A percentile compares a stretch with the other conserved stretches of the same genome.
Evolutionary conservation across 345 rosid genomes (phyloP).

Genomic region (Gossypium herbaceum): DNA sequence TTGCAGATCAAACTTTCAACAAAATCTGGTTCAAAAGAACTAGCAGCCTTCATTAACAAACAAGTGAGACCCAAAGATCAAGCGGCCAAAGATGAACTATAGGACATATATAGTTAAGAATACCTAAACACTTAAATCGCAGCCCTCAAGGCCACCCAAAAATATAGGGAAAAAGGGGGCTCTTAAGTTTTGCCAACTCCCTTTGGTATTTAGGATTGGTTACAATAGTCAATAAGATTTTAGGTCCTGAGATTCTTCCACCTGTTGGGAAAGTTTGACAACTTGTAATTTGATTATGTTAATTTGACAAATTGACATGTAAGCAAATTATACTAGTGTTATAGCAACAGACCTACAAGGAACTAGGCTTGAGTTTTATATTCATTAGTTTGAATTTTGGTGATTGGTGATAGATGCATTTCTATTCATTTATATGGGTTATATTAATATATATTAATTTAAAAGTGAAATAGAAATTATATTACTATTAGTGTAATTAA

Average conservation of each 20-base stretch:
- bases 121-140: neutral
- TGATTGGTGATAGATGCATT: neutral
- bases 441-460: too few relatives aligned
- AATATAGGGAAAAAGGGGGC: neutral
- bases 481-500: too few relatives aligned
- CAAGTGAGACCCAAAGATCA: slow-evolving; percentile 41
- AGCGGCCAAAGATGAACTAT: slow-evolving; percentile 55
- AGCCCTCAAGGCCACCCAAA: neutral
- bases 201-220: neutral
- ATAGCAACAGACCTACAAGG: neutral
- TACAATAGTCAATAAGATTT: neutral
- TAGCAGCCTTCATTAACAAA: slow-evolving; percentile 44
- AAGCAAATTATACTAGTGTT: neutral
- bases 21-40: slow-evolving; percentile 51
- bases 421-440: too few relatives aligned
- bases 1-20: slow-evolving; percentile 56
- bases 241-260: neutral
- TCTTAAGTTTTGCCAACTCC: neutral
- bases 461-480: too few relatives aligned
- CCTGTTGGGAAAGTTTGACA: neutral
- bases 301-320: neutral
- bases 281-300: neutral
- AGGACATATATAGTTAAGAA: slow-evolving; percentile 20
- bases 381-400: neutral
- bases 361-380: neutral